Conservation (phyloP, 1,139 yeast genomes). For the Yamadazyma taylorii region DNA sequence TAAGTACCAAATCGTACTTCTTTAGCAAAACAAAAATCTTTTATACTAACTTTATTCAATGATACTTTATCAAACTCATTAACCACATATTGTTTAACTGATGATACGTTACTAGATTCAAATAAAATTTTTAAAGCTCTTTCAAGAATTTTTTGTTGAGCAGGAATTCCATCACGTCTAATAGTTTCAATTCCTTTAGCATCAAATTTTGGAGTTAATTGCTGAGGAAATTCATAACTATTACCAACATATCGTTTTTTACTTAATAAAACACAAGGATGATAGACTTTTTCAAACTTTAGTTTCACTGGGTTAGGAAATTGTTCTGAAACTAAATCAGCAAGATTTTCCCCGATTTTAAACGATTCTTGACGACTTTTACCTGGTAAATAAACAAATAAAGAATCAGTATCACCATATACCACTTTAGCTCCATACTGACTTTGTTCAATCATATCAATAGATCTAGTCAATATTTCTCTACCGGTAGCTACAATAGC, state of each 20-base stretch:
- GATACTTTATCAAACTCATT: conserved; percentile 67
- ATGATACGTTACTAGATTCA: conserved; percentile 68
- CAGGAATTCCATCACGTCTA: conserved; percentile 91
- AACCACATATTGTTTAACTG: conserved; percentile 63
- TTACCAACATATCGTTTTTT: conserved; percentile 91
- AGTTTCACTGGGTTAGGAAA: conserved; percentile 82
- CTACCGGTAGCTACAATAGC: conserved; percentile 90
- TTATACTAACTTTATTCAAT: conserved; percentile 59
- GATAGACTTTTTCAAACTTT: conserved; percentile 90
- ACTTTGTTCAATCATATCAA: conserved; percentile 62
- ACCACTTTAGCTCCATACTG: conserved; percentile 90
- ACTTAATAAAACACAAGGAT: conserved; percentile 78
- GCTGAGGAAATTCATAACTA: conserved; percentile 61
- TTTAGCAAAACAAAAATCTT: conserved; percentile 89
- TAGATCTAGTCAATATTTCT: conserved; percentile 74
- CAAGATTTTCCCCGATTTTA: conserved; percentile 67
- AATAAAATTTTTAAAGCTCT: conserved; percentile 66
- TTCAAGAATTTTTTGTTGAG: conserved; percentile 82
- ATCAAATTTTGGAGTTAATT: conserved; percentile 68
- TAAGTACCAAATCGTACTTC: conserved; percentile 86
- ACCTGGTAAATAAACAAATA: conserved; percentile 90
- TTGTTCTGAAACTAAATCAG: conserved; percentile 56
- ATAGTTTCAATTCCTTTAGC: conserved; percentile 97
- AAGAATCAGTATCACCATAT: conserved; percentile 94
- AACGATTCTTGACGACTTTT: conserved; percentile 77